Evolutionary conservation across 129 eudicot species (phyloP).

Genomic region (Helichrysum umbraculigerum): DNA sequence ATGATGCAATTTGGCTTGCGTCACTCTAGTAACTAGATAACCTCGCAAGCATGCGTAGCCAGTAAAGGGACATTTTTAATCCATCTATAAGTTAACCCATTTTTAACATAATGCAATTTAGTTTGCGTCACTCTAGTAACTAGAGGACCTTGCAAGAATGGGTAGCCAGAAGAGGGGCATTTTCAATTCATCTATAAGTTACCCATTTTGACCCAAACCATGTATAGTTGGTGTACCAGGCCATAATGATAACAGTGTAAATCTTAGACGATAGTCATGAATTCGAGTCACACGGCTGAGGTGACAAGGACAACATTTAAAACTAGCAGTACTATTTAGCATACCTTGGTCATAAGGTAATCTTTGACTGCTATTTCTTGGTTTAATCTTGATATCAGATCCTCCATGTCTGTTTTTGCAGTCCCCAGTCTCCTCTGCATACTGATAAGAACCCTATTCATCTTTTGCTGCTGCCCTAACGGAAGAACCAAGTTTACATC

Average conservation of each 20-base stretch:
- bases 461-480: conserved; percentile 63
- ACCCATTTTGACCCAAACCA: background rate
- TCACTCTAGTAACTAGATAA: background rate
- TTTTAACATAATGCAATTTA: background rate
- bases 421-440: conserved; percentile 89
- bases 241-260: background rate
- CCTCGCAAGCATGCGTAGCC: background rate
- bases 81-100: background rate
- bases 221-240: background rate
- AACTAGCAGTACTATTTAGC: background rate
- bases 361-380: conserved; percentile 95
- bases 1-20: background rate
- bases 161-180: background rate
- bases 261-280: no score
- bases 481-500: conserved; percentile 63
- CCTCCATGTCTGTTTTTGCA: conserved; percentile 97
- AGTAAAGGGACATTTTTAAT: background rate
- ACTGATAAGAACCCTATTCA: conserved; percentile 67
- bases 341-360: conserved; percentile 90
- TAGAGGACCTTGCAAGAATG: background rate
- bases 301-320: background rate
- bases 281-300: background rate
- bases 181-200: background rate
- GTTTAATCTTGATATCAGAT: conserved; percentile 85
- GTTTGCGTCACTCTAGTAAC: background rate